Percentiles rank a stretch among this genome's conserved stretches.
Evolutionary conservation across 2,329 filamentous ascomycete genomes (phyloP).

Genomic region (Fusarium sp.): DNA sequence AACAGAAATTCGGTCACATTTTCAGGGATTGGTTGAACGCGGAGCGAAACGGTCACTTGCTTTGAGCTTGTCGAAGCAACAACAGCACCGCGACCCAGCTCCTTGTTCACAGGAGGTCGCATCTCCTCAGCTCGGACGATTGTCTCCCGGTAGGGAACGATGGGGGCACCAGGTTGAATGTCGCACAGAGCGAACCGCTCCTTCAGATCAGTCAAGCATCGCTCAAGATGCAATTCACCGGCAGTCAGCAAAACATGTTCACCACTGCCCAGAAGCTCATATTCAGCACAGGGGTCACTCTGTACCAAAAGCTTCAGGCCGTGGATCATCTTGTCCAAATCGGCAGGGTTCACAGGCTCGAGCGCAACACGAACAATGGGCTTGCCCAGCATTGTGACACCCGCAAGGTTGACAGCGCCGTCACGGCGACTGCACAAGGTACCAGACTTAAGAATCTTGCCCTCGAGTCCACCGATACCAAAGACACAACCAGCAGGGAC

Average conservation of each 20-base stretch:
- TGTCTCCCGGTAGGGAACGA: conserved; percentile 95
- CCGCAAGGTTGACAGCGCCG: conserved; percentile 90
- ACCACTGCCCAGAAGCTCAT: conserved; percentile 90
- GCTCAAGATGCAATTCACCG: conserved; percentile 92
- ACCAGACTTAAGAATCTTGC: conserved; percentile 93
- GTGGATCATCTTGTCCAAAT: conserved; percentile 94
- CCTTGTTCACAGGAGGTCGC: conserved; percentile 86
- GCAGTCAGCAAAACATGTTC: conserved; percentile 96
- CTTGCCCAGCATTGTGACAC: conserved; percentile 80
- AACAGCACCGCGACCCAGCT: conserved; percentile 85
- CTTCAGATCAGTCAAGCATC: conserved; percentile 91
- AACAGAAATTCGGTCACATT: conserved; percentile 86
- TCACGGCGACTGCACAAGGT: conserved; percentile 90
- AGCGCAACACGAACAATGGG: conserved; percentile 96
- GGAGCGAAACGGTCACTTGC: conserved; percentile 80
- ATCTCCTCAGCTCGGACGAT: conserved; percentile 91
- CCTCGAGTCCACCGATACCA: conserved; percentile 91
- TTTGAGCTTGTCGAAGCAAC: conserved; percentile 83
- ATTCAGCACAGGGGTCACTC: conserved; percentile 94
- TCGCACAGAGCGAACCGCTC: conserved; percentile 95
- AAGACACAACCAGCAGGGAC: conserved; percentile 96
- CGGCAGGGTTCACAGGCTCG: conserved; percentile 90
- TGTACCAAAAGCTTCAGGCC: conserved; percentile 90
- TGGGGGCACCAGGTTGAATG: conserved; percentile 91
- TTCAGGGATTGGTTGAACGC: conserved; percentile 81